phyloP scores from a whole-genome alignment of 2,329 filamentous ascomycete species.

The Lachnellula cervina region DNA sequence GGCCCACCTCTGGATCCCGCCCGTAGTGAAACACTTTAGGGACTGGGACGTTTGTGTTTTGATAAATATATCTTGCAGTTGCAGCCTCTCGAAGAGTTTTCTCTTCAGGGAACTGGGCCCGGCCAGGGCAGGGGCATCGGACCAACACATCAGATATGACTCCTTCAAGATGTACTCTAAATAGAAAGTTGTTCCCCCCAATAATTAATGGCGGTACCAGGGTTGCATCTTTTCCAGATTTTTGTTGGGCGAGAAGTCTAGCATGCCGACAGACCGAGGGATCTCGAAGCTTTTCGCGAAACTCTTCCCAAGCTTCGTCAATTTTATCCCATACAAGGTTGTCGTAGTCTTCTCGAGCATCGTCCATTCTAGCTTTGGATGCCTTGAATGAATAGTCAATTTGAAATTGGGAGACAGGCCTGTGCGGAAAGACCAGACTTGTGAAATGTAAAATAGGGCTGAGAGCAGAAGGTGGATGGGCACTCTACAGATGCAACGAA shows the following conservation, averaged over 20 bases:
- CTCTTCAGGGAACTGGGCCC: constrained; percentile 13
- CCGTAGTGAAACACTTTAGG: no score
- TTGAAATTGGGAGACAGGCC: no score
- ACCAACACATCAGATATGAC: constrained; percentile 5
- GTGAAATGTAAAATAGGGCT: no score
- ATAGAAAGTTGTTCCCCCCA: constrained; percentile 20
- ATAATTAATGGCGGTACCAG: constrained; percentile 14
- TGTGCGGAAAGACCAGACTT: no score
- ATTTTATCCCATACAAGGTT: constrained; percentile 21
- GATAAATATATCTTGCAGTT: constrained; percentile 18
- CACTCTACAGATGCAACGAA: no score
- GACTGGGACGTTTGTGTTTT: no score
- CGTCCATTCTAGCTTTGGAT: no score
- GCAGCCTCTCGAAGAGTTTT: constrained; percentile 14
- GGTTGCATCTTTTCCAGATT: constrained; percentile 15
- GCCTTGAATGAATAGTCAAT: no score
- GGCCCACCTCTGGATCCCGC: no score
- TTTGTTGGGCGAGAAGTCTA: constrained; percentile 12
- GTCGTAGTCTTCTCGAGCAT: constrained; percentile 15
- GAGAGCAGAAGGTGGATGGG: no score
- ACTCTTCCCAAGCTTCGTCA: constrained; percentile 16
- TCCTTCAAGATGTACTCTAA: constrained; percentile 19
- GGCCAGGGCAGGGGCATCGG: constrained; percentile 10
- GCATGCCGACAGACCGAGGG: constrained; percentile 1
- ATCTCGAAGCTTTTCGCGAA: constrained; percentile 11